Percentiles rank a stretch among this genome's conserved stretches.
Conservation (phyloP, 768 basidiomycete genomes). For the Boletus coccyginus region DNA sequence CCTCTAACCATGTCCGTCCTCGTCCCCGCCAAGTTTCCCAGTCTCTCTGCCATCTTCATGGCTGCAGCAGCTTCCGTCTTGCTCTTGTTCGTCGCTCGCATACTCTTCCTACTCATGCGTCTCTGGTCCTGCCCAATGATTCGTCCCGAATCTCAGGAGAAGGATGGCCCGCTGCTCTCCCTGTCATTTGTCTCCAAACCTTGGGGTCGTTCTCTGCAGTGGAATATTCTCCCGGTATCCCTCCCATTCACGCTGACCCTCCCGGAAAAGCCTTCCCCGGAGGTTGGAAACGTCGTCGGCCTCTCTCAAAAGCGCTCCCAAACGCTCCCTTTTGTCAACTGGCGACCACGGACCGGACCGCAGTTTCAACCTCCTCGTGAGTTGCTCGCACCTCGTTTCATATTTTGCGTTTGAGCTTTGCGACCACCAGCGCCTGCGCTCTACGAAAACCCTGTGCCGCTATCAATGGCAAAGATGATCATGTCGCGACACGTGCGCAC, state of each 20-base stretch:
- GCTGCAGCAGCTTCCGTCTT: conserved; percentile 27
- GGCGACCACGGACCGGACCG: conserved; percentile 23
- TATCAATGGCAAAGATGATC: conserved; percentile 52
- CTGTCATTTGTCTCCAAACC: background rate
- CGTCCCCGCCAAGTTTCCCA: conserved; percentile 29
- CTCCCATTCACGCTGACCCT: conserved; percentile 25
- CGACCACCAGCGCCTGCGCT: conserved; percentile 37
- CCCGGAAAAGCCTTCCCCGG: conserved; percentile 20
- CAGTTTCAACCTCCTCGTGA: conserved; percentile 33
- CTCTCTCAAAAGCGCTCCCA: conserved; percentile 12
- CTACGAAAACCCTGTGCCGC: conserved; percentile 41
- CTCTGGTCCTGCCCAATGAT: conserved; percentile 24
- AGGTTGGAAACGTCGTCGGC: conserved; percentile 4
- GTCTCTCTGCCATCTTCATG: conserved; percentile 31
- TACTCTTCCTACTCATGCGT: conserved; percentile 27
- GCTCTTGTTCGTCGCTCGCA: conserved; percentile 31
- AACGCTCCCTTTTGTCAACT: conserved; percentile 18
- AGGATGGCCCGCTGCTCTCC: conserved; percentile 5
- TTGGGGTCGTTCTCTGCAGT: conserved; percentile 23
- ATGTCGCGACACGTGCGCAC: conserved; percentile 49
- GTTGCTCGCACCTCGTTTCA: conserved; percentile 3
- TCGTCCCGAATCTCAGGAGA: conserved; percentile 14
- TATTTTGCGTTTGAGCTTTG: background rate
- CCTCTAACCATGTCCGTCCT: conserved; percentile 29
- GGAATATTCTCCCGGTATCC: conserved; percentile 27